Conservation (phyloP, 345 rosid species). For the Garcia nutans region DNA sequence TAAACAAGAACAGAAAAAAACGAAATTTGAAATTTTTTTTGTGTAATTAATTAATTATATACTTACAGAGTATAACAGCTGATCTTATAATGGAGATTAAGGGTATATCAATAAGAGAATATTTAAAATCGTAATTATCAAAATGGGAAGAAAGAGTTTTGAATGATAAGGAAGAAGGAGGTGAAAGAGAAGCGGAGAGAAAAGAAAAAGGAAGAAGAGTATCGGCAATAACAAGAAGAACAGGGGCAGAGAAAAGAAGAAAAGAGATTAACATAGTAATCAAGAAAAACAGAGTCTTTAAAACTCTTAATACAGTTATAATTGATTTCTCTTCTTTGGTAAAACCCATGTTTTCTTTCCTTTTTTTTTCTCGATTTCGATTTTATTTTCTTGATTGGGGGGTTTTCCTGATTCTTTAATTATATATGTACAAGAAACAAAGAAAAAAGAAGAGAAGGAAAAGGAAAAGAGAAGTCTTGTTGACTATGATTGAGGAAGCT, state of each 20-base stretch:
- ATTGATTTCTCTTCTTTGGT: slow-evolving; percentile 59
- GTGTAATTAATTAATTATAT: not conserved
- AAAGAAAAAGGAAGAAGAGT: slow-evolving; percentile 79
- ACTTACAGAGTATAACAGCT: slow-evolving; percentile 81
- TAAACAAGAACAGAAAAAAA: not conserved
- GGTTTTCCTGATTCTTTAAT: no score
- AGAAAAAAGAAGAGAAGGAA: not conserved
- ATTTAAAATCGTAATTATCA: slow-evolving; percentile 60
- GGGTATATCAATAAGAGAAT: slow-evolving; percentile 83
- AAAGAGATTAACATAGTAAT: slow-evolving; percentile 70
- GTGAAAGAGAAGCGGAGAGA: slow-evolving; percentile 55
- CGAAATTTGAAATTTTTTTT: not conserved
- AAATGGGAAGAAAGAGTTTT: slow-evolving; percentile 38
- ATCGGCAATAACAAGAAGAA: slow-evolving; percentile 72
- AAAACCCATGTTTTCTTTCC: slow-evolving; percentile 71
- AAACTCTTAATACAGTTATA: slow-evolving; percentile 43
- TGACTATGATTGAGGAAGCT: not conserved
- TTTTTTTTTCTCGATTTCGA: not conserved
- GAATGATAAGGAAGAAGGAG: slow-evolving; percentile 34
- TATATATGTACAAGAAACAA: slow-evolving; percentile 15
- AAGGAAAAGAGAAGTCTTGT: not conserved
- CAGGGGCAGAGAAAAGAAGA: slow-evolving; percentile 77
- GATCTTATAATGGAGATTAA: slow-evolving; percentile 77
- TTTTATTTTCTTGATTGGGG: not conserved
- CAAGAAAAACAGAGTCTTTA: slow-evolving; percentile 74